Conservation (phyloP, 495 filamentous ascomycete species). For the Penicillium verhagenii region DNA sequence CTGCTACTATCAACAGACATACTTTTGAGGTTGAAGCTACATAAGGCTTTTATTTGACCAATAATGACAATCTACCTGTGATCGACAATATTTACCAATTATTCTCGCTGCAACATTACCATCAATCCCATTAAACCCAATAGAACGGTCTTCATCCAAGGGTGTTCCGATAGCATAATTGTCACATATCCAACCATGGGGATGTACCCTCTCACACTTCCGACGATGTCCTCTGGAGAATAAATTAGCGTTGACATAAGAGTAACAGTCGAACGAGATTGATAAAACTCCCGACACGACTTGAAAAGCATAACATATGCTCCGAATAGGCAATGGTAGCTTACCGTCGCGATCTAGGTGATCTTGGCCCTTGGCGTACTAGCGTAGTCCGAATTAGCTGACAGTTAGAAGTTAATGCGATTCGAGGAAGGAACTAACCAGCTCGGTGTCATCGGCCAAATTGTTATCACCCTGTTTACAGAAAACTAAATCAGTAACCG, state of each 20-base stretch:
- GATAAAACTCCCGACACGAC: not conserved
- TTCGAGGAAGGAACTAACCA: slow-evolving; percentile 30
- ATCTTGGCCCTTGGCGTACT: slow-evolving; percentile 72
- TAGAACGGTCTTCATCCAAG: slow-evolving; percentile 94
- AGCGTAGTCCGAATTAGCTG: not conserved
- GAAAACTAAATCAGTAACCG: not conserved
- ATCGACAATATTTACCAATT: slow-evolving; percentile 13
- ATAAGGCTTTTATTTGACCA: slow-evolving; percentile 3
- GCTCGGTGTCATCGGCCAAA: slow-evolving; percentile 85
- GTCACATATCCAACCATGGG: slow-evolving; percentile 97
- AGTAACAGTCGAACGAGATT: not conserved
- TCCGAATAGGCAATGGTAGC: slow-evolving; percentile 55
- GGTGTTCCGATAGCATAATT: slow-evolving; percentile 93
- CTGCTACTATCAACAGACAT: not conserved
- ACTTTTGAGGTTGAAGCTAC: too few relatives aligned
- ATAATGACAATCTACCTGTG: not conserved
- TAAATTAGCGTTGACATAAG: not conserved
- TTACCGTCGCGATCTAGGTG: slow-evolving; percentile 71
- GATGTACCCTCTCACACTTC: slow-evolving; percentile 90
- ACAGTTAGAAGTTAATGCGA: not conserved
- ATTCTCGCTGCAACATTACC: slow-evolving; percentile 91
- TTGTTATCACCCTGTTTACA: slow-evolving; percentile 81
- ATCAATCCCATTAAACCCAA: slow-evolving; percentile 92
- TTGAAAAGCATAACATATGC: not conserved
- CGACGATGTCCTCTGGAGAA: slow-evolving; percentile 47